Evolutionary conservation across 2,329 filamentous ascomycete species (phyloP).

Genomic region (Aaosphaeria arxii): DNA sequence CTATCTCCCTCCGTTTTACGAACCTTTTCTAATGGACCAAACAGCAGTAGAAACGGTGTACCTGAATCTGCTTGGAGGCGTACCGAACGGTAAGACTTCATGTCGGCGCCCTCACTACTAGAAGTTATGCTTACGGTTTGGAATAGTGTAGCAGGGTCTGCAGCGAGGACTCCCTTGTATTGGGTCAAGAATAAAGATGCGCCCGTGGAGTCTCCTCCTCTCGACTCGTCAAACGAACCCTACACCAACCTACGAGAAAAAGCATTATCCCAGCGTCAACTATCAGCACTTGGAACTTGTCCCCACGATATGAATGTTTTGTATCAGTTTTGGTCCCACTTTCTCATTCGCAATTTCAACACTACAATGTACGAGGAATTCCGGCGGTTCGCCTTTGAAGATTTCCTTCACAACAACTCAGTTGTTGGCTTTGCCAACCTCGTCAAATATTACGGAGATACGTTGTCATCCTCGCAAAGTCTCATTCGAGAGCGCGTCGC

Average conservation of each 20-base stretch:
- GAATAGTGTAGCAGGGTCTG: not conserved
- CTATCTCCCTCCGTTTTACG: conserved; percentile 32
- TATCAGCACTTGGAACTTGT: conserved; percentile 42
- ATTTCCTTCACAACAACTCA: conserved; percentile 52
- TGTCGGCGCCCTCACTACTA: too few relatives aligned
- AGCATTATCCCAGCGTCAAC: conserved; percentile 49
- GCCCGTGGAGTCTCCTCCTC: conserved; percentile 42
- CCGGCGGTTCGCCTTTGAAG: conserved; percentile 63
- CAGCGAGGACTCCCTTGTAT: conserved; percentile 33
- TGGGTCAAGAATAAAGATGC: conserved; percentile 51
- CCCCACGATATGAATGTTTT: conserved; percentile 62
- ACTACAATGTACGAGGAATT: conserved; percentile 74
- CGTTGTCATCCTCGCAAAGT: conserved; percentile 48
- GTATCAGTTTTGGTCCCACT: conserved; percentile 74
- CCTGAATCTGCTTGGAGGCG: conserved; percentile 24
- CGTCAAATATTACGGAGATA: conserved; percentile 63
- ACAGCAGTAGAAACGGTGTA: conserved; percentile 51
- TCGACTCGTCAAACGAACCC: conserved; percentile 46
- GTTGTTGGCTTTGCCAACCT: conserved; percentile 60
- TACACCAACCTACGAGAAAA: conserved; percentile 49
- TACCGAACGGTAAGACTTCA: too few relatives aligned
- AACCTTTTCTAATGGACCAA: conserved; percentile 56
- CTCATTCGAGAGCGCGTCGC: conserved; percentile 54
- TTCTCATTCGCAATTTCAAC: conserved; percentile 72
- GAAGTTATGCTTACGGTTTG: too few relatives aligned